A percentile compares a stretch with the other conserved stretches of the same genome.
phyloP scores from a whole-genome alignment of 208 protist species.

The Leishmania tarentolae region DNA sequence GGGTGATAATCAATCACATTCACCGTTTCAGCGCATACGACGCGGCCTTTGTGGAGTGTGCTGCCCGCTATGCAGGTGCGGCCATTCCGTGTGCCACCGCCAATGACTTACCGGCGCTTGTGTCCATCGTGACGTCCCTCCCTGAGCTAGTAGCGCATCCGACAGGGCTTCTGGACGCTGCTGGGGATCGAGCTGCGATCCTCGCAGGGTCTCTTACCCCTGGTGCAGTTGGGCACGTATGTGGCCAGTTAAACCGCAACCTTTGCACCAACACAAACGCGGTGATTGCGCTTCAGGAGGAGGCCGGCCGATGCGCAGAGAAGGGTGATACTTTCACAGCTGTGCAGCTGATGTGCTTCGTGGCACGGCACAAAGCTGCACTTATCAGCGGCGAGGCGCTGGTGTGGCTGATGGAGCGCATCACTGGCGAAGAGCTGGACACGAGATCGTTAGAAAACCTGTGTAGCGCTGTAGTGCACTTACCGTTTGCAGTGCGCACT shows the following conservation, averaged over 20 bases:
- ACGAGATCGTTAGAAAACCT: constrained; percentile 44
- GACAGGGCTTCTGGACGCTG: constrained; percentile 27
- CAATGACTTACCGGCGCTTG: constrained; percentile 17
- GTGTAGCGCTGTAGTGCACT: constrained; percentile 40
- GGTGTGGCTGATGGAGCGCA: constrained; percentile 71
- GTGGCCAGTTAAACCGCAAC: constrained; percentile 53
- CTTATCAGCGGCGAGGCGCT: constrained; percentile 54
- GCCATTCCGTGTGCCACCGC: constrained; percentile 29
- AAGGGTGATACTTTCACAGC: constrained; percentile 62
- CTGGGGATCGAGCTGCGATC: constrained; percentile 38
- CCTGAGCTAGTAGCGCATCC: constrained; percentile 43
- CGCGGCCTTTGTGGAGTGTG: constrained; percentile 36
- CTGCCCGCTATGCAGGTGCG: constrained; percentile 31
- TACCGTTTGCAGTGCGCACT: constrained; percentile 37
- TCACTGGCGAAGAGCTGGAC: constrained; percentile 65
- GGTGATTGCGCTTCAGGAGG: constrained; percentile 56
- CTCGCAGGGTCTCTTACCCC: constrained; percentile 44
- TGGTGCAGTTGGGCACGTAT: constrained; percentile 48
- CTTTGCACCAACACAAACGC: constrained; percentile 36
- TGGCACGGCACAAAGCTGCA: constrained; percentile 58
- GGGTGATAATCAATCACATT: constrained; percentile 28
- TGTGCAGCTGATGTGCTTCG: constrained; percentile 67
- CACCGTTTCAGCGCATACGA: constrained; percentile 41
- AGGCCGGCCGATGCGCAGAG: constrained; percentile 69
- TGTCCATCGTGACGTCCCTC: constrained; percentile 39